Conservation (phyloP, 768 basidiomycete genomes). For the Lentinula sp. region DNA sequence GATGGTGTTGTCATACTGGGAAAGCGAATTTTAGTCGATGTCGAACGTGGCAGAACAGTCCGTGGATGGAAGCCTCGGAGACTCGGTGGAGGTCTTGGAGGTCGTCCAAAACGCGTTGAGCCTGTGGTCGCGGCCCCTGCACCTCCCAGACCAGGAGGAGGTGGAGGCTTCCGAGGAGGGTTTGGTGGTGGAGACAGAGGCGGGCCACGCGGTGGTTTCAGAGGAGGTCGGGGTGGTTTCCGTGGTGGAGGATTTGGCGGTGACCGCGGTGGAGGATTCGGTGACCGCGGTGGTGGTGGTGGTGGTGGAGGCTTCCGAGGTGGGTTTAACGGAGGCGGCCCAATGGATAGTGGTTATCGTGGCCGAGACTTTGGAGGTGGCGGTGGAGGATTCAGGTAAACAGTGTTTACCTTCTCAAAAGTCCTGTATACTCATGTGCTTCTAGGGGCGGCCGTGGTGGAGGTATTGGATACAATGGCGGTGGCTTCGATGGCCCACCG, state of each 20-base stretch:
- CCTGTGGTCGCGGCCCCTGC: conserved; percentile 26
- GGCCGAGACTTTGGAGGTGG: conserved; percentile 19
- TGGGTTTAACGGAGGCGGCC: conserved; percentile 26
- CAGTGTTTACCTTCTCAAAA: conserved; percentile 17
- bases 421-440: conserved; percentile 13
- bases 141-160: conserved; percentile 39
- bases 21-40: conserved; percentile 94
- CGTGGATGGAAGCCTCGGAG: conserved; percentile 98
- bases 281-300: conserved; percentile 25
- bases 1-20: conserved; percentile 95
- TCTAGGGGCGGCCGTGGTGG: conserved; percentile 59
- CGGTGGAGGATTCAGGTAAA: conserved; percentile 29
- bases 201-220: conserved; percentile 30
- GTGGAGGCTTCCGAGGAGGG: conserved; percentile 33
- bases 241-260: conserved; percentile 30
- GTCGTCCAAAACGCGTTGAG: conserved; percentile 80
- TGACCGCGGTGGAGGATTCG: conserved; percentile 25
- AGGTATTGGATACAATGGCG: conserved; percentile 65
- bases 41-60: conserved; percentile 96
- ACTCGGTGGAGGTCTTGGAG: conserved; percentile 98
- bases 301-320: conserved; percentile 20
- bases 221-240: conserved; percentile 41
- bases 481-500: conserved; percentile 50
- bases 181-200: conserved; percentile 11
- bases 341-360: conserved; percentile 20